phyloP scores from a whole-genome alignment of 225 moss, liverwort and hornwort genomes.

The Anthoceros angustus region DNA sequence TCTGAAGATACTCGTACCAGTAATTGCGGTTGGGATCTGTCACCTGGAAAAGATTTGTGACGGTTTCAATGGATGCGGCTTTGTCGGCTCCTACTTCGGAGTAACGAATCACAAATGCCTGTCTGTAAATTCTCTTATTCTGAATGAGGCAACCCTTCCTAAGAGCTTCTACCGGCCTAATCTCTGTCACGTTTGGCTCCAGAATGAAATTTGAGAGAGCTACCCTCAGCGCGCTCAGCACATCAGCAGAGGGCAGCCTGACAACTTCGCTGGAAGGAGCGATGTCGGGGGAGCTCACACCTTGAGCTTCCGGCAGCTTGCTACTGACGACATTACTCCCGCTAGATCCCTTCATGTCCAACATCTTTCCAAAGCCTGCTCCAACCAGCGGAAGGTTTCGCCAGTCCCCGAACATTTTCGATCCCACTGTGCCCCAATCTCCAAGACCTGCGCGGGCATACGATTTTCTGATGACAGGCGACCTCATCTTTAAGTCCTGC shows the following conservation, averaged over 20 bases:
- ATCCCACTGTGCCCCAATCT: neutral
- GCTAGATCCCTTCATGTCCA: neutral
- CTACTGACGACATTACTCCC: neutral
- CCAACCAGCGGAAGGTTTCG: neutral
- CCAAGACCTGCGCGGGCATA: neutral
- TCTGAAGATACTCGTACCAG: too few relatives aligned
- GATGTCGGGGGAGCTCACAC: neutral
- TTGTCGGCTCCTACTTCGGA: slow-evolving; percentile 94
- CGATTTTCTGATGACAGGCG: neutral
- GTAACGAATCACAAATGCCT: slow-evolving; percentile 82
- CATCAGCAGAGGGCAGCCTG: slow-evolving; percentile 1
- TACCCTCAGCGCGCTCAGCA: neutral
- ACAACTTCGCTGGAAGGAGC: neutral
- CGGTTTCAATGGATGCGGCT: slow-evolving; percentile 78
- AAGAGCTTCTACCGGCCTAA: slow-evolving; percentile 38
- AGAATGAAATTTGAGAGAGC: neutral
- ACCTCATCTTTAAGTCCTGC: too few relatives aligned
- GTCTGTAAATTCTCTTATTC: slow-evolving; percentile 70
- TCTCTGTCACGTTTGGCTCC: neutral
- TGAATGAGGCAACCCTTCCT: slow-evolving; percentile 66
- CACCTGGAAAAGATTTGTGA: slow-evolving; percentile 95
- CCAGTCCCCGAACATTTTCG: neutral
- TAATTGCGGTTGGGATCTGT: neutral
- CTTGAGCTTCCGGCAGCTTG: neutral
- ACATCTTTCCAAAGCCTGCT: neutral